Base-by-base conservation (phyloP, 345 rosid species). In the Garcia nutans region DNA sequence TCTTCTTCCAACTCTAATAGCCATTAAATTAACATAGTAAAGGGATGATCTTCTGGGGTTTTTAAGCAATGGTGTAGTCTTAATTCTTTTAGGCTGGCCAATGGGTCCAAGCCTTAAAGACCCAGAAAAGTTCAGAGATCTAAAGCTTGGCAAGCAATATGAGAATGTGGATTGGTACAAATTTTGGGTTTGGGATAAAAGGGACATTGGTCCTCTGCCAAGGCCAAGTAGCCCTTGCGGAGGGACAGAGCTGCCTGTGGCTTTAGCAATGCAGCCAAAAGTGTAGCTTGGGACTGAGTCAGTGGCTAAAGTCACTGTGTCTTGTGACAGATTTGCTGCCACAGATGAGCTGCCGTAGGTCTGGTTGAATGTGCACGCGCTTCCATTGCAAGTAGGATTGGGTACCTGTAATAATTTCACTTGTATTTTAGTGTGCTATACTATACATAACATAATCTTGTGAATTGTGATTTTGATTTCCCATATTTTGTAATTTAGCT, bases 171-270 rank as follows among this genome's bases (percentile, higher is more conserved):
- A 88, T 59, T 82, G 75, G 78, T 92, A 96, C 2, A 93, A 82
- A 73, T 62, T 78, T 78, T 89, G 91, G 80, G 98, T 82, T 74
- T 96, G 99, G 2, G 97, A 89, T 70, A 90, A 62, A 20, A 96
- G 76, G 1, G 99, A 96, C 20, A 93, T 70, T 9, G 98, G 90
- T 60, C 99, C 99, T 52, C 99, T 88, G 26, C 97, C 95, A 10
- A 93, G 74, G 11, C 99, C 99, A 81, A 93, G 66, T 0, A 96
- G 88, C 6, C 99, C 99, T 79, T 96, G 99, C 0, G 95, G 88
- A 16, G 98, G 98, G 19, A 87, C 42, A 2, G 98, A 89, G 78
- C 79, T 83, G 75, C 99, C 98, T 0, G 92, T 76, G 79, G 92
- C 74, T 42, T 85, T 85, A 67, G 84, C 85, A 78, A 96, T 83